Evolutionary conservation across 805 yeast species (phyloP), one percentile per base, ranked within the genome.

Genomic region (Candida quercuum): DNA sequence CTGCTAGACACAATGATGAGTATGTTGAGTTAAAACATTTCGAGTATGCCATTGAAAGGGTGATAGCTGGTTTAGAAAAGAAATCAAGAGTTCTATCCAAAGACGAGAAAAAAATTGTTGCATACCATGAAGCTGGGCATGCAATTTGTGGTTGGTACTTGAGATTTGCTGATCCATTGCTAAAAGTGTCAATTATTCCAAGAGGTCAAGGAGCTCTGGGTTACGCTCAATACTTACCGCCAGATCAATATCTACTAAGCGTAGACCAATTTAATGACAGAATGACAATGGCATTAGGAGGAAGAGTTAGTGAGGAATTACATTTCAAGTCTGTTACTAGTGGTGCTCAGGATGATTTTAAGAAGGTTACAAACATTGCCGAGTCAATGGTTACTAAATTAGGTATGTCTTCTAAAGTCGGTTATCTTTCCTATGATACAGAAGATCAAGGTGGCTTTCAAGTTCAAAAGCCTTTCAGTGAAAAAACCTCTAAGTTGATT

Each of bases 121-220:
- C 96, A 0, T 88, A 85, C 57, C 97, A 88, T 61, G 97, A 88
- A 64, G 97, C 97, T 2, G 97, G 97, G 0, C 97, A 88, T 60
- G 97, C 97, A 4, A 82, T 88, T 34, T 85, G 96, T 63, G 97
- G 96, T 17, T 89, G 96, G 97, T 86, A 69, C 57, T 69, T 88
- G 55, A 75, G 79, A 63, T 78, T 66, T 64, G 96, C 97, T 10
- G 95, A 88, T 59, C 97, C 97, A 7, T 66, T 88, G 42, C 74
- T 89, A 41, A 88, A 88, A 61, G 96, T 88, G n/a, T 83, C 95
- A 16, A 88, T 88, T 49, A 86, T 88, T 44, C 97, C 97, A 40
- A 78, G 95, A 61, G 96, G 96, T 17, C 86, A 84, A 60, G 96
- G 95, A 35, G 95, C 96, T 12, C 67, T 88, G 39, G 97, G 97